Percentiles rank a stretch among this genome's conserved stretches.
These are phyloP conservation scores for Physaria fendleri DNA, from an alignment of 345 rosid genomes.

Conservation along the genomic window DNA sequence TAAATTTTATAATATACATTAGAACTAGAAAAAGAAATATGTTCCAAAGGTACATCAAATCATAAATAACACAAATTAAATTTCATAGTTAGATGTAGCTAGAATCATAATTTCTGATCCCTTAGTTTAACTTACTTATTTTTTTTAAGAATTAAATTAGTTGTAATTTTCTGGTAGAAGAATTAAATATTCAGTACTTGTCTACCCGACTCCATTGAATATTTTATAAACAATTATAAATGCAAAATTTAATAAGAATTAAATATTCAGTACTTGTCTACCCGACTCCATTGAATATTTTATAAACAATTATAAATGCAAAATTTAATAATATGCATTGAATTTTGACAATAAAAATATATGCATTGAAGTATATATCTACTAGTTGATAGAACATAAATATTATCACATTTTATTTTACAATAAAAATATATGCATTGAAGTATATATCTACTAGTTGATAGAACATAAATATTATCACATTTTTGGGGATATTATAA, in stretches of 20 bases:
- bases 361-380: constrained; percentile 25
- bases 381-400: constrained; percentile 13
- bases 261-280: constrained; percentile 31
- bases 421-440: background rate
- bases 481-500: background rate
- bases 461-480: constrained; percentile 12
- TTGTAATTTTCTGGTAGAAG: constrained; percentile 29
- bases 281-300: constrained; percentile 23
- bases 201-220: constrained; percentile 26
- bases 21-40: background rate
- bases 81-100: constrained; percentile 10
- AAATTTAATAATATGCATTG: constrained; percentile 15
- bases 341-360: background rate
- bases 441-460: constrained; percentile 21
- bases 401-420: background rate
- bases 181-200: constrained; percentile 32
- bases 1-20: background rate
- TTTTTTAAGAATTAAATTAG: constrained; percentile 25
- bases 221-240: constrained; percentile 17
- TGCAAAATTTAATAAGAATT: constrained; percentile 29
- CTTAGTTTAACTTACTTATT: background rate
- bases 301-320: constrained; percentile 22
- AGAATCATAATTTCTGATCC: constrained; percentile 7
- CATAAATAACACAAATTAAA: background rate
- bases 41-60: constrained; percentile 9